Base-by-base conservation (phyloP, 176 grass and related monocot genomes). In the Coix lacrymajobi region DNA sequence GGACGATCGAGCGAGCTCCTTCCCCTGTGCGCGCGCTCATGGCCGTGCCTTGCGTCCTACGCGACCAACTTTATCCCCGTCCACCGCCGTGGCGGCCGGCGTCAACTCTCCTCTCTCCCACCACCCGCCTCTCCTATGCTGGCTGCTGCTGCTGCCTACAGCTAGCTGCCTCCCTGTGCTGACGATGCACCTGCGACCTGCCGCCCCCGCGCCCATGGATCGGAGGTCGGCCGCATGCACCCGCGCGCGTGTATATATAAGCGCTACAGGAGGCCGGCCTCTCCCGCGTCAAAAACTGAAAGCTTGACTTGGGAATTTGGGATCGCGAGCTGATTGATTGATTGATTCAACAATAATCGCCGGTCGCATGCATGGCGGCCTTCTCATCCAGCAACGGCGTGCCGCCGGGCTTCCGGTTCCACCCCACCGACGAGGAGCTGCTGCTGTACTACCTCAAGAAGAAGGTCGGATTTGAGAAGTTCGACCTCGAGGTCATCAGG, bases 401-500 rank as follows among this genome's bases (percentile, higher is more conserved):
- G 33, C 96, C 96, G 22, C 96, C 96, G 46, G 96, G 96, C 54
- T 99, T 99, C 82, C 87, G 96, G 80, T 99, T 99, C 89, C 96
- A 96, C 79, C 96, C 96, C 1, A 99, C 93, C 10, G 96, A 99
- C 81, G 96, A 99, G 72, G 96, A 99, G 85, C 91, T 99, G 30
- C 87, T 99, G 54, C 87, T 99, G 43, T 96, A 96, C 86, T 99
- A 99, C 87, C 87, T 99, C 67, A 92, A 96, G 89, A 99, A 99
- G 85, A 99, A 99, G 85, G 7, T 92, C 16, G 90, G 83, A 11
- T 99, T 92, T 76, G 96, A 99, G 83, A 99, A 94, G 80, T 94
- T 99, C 66, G 96, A 99, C 69, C 87, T 96, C 56, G 96, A 99
- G 85, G 96, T 99, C 67, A 99, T 99, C 69, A 65, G 69, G 49